Conservation (phyloP, 2,329 filamentous ascomycete genomes). For the Cercospora janseana region DNA sequence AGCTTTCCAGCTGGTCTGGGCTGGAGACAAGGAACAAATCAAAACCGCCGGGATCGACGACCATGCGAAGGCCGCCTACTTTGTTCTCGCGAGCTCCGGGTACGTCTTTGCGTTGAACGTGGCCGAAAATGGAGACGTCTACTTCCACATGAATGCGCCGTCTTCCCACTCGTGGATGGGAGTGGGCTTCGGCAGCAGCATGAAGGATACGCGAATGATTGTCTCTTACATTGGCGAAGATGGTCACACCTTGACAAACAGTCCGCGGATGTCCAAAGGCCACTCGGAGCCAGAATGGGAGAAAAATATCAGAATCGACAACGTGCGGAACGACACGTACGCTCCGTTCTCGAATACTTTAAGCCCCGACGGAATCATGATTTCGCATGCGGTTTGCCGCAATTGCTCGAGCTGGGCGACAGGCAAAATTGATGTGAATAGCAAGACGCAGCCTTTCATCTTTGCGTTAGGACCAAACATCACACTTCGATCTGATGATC, state of each 20-base stretch:
- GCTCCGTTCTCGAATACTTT: constrained; percentile 34
- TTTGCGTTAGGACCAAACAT: constrained; percentile 43
- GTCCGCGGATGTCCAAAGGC: constrained; percentile 38
- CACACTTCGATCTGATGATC: constrained; percentile 34
- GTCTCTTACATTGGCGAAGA: constrained; percentile 43
- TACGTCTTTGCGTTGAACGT: constrained; percentile 34
- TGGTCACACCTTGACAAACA: constrained; percentile 40
- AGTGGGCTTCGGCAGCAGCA: constrained; percentile 45
- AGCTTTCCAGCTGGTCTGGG: constrained; percentile 17
- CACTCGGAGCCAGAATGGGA: constrained; percentile 40
- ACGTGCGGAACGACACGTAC: constrained; percentile 37
- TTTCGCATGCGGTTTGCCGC: constrained; percentile 40
- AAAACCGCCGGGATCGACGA: constrained; percentile 25
- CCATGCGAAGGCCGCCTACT: constrained; percentile 30
- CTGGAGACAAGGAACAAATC: constrained; percentile 19
- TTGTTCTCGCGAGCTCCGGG: constrained; percentile 24
- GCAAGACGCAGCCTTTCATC: constrained; percentile 41
- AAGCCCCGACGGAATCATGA: constrained; percentile 29
- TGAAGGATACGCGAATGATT: constrained; percentile 47
- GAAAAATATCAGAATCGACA: constrained; percentile 33
- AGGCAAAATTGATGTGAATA: constrained; percentile 39
- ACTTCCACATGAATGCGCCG: constrained; percentile 35
- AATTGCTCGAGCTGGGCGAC: constrained; percentile 42
- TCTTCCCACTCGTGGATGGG: constrained; percentile 46
- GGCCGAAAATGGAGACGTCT: constrained; percentile 33